Evolutionary conservation across 352 stramenopile species (phyloP), one percentile per base, ranked within the genome.

Genomic region (Hyaloperonospora brassicae): DNA sequence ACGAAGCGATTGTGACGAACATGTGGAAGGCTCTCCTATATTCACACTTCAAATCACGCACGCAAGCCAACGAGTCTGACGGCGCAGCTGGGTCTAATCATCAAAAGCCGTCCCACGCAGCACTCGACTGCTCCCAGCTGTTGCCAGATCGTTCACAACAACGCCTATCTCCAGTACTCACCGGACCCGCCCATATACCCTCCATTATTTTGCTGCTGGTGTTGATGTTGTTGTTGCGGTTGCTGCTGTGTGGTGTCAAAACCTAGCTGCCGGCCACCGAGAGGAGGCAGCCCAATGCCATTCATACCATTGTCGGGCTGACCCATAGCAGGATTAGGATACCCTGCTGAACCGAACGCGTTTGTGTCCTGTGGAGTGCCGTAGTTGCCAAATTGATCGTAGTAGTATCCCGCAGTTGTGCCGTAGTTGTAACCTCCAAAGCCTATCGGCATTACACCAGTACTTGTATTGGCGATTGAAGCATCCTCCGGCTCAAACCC

Each of bases 401-500:
- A 63, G 48, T 62, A 75, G 43, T 62, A 75, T n/a, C 57, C 67
- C 10, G 47, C 43, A 41, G 52, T 48, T 2, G 50, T 41, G 12
- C 64, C 64, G 38, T 68, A 73, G 25, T 52, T 62, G 39, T 65
- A 76, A 21, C 57, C 61, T 36, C 67, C 57, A 48, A 68, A 76
- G 35, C 55, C 55, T 59, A 76, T 62, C 25, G 58, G 52, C 12
- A 68, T 34, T 30, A 46, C 59, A 34, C 61, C 50, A 14, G 63
- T 50, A 42, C 66, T 70, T 17, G 39, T 50, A 34, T 42, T 64
- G 30, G 38, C 56, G 0, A 60, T 43, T n/a, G 41, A 45, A 2
- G 71, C 76, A 45, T 87, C 79, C 43, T 89, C 79, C 7, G 74
- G 72, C 44, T 89, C 79, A 50, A 89, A 87, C 0, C 74, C 76